Evolutionary conservation across 225 moss, liverwort and hornwort genomes (phyloP).

Genomic region (Thuidium tamariscinum): DNA sequence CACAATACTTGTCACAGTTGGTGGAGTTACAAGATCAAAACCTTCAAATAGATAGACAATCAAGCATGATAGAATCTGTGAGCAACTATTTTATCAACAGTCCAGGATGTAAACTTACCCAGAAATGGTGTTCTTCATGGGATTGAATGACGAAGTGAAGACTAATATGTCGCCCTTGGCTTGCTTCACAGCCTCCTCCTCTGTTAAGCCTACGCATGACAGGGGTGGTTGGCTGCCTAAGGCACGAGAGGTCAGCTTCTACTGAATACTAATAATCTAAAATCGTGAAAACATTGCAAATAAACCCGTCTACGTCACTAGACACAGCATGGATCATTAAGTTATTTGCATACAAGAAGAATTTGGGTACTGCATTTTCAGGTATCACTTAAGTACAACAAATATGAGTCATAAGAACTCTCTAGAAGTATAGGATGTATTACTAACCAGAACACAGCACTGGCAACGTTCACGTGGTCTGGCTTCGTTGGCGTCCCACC

Average conservation of each 20-base stretch:
- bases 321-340: not conserved
- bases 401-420: not conserved
- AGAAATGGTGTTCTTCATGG: slow-evolving; percentile 94
- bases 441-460: slow-evolving; percentile 73
- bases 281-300: not conserved
- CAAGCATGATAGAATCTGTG: not conserved
- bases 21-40: not conserved
- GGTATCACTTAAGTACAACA: not conserved
- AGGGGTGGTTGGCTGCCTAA: slow-evolving; percentile 77
- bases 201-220: slow-evolving; percentile 64
- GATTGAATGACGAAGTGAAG: slow-evolving; percentile 81
- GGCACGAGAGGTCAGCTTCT: not conserved
- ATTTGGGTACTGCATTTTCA: not conserved
- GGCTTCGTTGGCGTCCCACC: slow-evolving; percentile 53
- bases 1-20: not conserved
- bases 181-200: slow-evolving; percentile 41
- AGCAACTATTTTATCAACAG: not conserved
- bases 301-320: not conserved
- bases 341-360: not conserved
- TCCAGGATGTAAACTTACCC: slow-evolving; percentile 23
- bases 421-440: not conserved
- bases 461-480: slow-evolving; percentile 62
- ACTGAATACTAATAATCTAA: not conserved
- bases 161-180: slow-evolving; percentile 46
- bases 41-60: not conserved